These are phyloP conservation scores for Vanrija sp. DNA, from an alignment of 1,284 basidiomycete species.

Conservation along the genomic window DNA sequence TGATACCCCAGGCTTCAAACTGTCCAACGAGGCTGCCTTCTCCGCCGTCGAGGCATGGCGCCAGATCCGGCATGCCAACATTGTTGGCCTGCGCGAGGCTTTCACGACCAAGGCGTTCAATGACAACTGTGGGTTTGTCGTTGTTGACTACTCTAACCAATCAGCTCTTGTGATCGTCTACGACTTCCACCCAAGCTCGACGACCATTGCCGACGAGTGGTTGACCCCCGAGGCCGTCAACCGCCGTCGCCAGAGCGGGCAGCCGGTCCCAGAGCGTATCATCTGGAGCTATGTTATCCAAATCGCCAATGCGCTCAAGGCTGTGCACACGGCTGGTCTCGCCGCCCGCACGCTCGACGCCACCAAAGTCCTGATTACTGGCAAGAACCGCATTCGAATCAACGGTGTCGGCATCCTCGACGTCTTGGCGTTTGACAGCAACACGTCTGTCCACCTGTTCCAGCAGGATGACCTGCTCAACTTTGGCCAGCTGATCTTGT, in stretches of 20 bases:
- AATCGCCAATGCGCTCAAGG: slow-evolving; percentile 79
- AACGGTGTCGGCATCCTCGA: slow-evolving; percentile 80
- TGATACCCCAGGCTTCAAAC: slow-evolving; percentile 65
- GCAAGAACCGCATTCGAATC: slow-evolving; percentile 80
- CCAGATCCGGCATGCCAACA: slow-evolving; percentile 76
- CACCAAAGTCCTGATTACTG: slow-evolving; percentile 82
- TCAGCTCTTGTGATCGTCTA: slow-evolving; percentile 88
- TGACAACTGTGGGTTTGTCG: slow-evolving; percentile 69
- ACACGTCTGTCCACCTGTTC: slow-evolving; percentile 56
- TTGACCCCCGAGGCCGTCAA: slow-evolving; percentile 49
- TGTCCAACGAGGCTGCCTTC: slow-evolving; percentile 78
- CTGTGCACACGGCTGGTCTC: slow-evolving; percentile 74
- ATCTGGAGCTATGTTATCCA: slow-evolving; percentile 95
- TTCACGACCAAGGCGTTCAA: slow-evolving; percentile 93
- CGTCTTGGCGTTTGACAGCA: slow-evolving; percentile 69
- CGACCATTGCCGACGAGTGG: slow-evolving; percentile 72
- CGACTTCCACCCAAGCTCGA: slow-evolving; percentile 80
- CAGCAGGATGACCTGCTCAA: slow-evolving; percentile 81
- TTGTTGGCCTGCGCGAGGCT: slow-evolving; percentile 82
- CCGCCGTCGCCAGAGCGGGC: slow-evolving; percentile 23
- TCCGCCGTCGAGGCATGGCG: slow-evolving; percentile 82
- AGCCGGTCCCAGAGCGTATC: slow-evolving; percentile 68
- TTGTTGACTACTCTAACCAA: not conserved
- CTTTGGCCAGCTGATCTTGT: slow-evolving; percentile 79
- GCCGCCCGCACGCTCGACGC: slow-evolving; percentile 81